Evolutionary conservation across 2,329 filamentous ascomycete genomes (phyloP).

Genomic region (Aureobasidium sp.): DNA sequence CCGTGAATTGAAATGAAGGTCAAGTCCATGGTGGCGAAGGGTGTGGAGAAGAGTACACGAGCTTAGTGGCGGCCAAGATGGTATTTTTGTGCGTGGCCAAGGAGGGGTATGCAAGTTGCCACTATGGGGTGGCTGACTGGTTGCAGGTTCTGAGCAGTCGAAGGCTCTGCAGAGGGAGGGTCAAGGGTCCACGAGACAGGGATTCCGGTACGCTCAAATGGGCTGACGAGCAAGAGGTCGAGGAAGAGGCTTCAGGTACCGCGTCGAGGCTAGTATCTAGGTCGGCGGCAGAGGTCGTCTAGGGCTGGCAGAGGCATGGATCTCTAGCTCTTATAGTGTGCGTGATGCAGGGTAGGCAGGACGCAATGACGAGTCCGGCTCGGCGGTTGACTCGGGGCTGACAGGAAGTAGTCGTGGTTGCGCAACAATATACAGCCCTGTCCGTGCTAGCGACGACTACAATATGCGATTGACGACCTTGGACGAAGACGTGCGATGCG

Average conservation of each 20-base stretch:
- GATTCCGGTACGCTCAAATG: not conserved
- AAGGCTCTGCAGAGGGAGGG: not conserved
- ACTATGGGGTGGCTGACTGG: not conserved
- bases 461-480: not conserved
- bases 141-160: not conserved
- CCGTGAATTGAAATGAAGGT: conserved; percentile 91
- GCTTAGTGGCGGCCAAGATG: too few species aligned
- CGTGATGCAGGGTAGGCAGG: not conserved
- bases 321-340: not conserved
- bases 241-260: not conserved
- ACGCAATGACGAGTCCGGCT: not conserved
- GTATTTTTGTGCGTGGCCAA: not conserved
- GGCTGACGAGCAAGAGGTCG: not conserved
- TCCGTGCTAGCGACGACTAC: conserved; percentile 2
- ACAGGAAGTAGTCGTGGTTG: not conserved
- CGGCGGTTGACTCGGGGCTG: conserved; percentile 4
- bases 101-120: not conserved
- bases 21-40: conserved; percentile 17
- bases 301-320: not conserved
- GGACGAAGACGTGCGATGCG: not conserved
- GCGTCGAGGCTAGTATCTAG: not conserved
- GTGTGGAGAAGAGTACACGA: not conserved
- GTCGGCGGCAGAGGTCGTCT: conserved; percentile 1
- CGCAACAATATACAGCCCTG: conserved; percentile 1
- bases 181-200: not conserved